These are phyloP conservation scores for Eremothecium cymbalariae DNA, from an alignment of 1,139 yeast genomes.

Conservation along the genomic window DNA sequence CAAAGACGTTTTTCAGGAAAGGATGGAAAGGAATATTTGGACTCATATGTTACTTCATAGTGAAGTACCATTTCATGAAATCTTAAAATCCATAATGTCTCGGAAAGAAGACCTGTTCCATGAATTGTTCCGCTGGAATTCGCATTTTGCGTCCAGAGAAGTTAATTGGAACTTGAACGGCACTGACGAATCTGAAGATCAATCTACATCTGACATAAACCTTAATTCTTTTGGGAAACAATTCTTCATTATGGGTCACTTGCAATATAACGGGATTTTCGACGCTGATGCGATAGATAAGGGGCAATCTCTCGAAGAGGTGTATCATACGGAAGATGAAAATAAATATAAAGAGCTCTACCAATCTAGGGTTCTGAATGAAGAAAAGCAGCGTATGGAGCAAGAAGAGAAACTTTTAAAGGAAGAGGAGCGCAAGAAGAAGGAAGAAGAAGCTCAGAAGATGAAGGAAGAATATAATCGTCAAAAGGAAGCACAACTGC, in stretches of 20 bases:
- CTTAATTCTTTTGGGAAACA: conserved; percentile 8
- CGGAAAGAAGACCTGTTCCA: conserved; percentile 6
- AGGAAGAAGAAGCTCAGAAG: conserved; percentile 1
- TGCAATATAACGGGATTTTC: conserved; percentile 8
- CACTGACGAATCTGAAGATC: conserved; percentile 8
- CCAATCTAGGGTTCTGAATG: neutral
- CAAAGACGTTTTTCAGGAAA: conserved; percentile 11
- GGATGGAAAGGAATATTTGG: conserved; percentile 10
- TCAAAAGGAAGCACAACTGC: neutral
- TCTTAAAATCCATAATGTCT: conserved; percentile 2
- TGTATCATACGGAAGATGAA: conserved; percentile 6
- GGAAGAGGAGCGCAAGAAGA: conserved; percentile 1
- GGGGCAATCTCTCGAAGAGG: neutral
- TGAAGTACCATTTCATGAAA: conserved; percentile 5
- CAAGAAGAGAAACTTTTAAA: neutral
- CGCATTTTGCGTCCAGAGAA: neutral
- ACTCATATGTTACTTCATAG: conserved; percentile 8
- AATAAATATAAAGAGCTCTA: neutral
- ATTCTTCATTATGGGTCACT: conserved; percentile 10
- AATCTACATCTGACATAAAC: conserved; percentile 8
- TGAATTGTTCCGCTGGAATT: conserved; percentile 6
- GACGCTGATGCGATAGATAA: conserved; percentile 8
- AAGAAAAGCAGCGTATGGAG: neutral
- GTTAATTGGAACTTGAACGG: conserved; percentile 9
- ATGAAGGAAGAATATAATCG: neutral